Conservation (phyloP, 2,329 filamentous ascomycete species). For the Cladophialophora immunda region DNA sequence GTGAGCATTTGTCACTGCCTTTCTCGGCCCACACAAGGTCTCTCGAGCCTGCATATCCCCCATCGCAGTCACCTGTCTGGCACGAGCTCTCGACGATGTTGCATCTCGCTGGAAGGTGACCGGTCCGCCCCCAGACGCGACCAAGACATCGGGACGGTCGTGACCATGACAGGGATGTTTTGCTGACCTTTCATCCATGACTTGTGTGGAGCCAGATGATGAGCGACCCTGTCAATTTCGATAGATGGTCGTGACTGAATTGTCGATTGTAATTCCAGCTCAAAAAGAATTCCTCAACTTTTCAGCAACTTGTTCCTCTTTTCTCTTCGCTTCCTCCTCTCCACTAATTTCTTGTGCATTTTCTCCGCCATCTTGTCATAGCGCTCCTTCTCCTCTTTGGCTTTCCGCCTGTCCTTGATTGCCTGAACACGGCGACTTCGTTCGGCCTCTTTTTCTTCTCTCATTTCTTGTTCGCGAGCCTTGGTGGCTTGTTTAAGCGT, state of each 20-base stretch:
- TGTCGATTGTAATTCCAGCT: background rate
- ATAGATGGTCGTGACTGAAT: background rate
- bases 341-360: conserved; percentile 96
- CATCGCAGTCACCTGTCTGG: background rate
- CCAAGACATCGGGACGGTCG: background rate
- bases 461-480: conserved; percentile 93
- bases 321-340: conserved; percentile 91
- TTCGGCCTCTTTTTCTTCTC: conserved; percentile 92
- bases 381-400: conserved; percentile 91
- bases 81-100: background rate
- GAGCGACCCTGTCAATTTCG: background rate
- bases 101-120: background rate
- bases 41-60: background rate
- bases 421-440: conserved; percentile 78
- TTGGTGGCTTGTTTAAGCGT: conserved; percentile 79
- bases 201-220: background rate
- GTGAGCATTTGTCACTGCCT: background rate
- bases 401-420: conserved; percentile 84
- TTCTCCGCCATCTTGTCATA: conserved; percentile 95
- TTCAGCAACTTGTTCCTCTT: conserved; percentile 71
- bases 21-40: background rate
- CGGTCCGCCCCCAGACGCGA: background rate
- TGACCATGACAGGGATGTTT: background rate
- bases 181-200: background rate
- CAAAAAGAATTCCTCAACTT: conserved; percentile 30